phyloP scores from a whole-genome alignment of 2,329 filamentous ascomycete genomes.

The Xylariaceae sp. region DNA sequence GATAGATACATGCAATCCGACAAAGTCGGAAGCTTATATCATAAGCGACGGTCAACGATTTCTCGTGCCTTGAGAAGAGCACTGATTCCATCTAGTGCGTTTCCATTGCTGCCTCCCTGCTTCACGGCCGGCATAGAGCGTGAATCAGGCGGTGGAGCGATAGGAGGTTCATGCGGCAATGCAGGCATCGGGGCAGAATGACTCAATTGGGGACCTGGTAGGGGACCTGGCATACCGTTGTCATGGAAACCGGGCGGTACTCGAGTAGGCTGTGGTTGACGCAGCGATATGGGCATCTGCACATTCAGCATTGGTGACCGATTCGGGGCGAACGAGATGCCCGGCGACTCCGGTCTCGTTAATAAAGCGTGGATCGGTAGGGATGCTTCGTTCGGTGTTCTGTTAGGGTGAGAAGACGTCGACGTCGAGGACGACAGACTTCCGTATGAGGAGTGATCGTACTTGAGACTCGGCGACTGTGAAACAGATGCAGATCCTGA shows the following conservation, averaged over 20 bases:
- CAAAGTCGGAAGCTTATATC: not conserved
- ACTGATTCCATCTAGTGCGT: constrained; percentile 51
- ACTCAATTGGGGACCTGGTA: constrained; percentile 13
- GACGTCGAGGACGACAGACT: constrained; percentile 36
- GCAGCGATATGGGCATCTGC: constrained; percentile 20
- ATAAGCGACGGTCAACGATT: constrained; percentile 46
- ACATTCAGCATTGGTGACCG: constrained; percentile 13
- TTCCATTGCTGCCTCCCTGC: constrained; percentile 19
- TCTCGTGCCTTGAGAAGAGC: constrained; percentile 55
- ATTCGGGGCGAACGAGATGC: constrained; percentile 18
- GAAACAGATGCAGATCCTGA: constrained; percentile 26
- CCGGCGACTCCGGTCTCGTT: constrained; percentile 32
- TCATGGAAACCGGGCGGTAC: constrained; percentile 6
- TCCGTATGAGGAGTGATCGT: constrained; percentile 34
- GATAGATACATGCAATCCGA: not conserved
- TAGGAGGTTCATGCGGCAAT: constrained; percentile 3
- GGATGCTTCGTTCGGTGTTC: constrained; percentile 46
- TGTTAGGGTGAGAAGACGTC: constrained; percentile 37
- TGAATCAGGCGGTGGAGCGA: constrained; percentile 15
- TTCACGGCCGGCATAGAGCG: constrained; percentile 13
- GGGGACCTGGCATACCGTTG: constrained; percentile 20
- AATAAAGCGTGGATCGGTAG: constrained; percentile 52
- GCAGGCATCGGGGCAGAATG: constrained; percentile 8
- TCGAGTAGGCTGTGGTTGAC: constrained; percentile 20
- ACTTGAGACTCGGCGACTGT: constrained; percentile 39